A percentile compares a stretch with the other conserved stretches of the same genome.
Evolutionary conservation across 345 rosid genomes (phyloP).

Genomic region (Eucalyptus cloeziana): DNA sequence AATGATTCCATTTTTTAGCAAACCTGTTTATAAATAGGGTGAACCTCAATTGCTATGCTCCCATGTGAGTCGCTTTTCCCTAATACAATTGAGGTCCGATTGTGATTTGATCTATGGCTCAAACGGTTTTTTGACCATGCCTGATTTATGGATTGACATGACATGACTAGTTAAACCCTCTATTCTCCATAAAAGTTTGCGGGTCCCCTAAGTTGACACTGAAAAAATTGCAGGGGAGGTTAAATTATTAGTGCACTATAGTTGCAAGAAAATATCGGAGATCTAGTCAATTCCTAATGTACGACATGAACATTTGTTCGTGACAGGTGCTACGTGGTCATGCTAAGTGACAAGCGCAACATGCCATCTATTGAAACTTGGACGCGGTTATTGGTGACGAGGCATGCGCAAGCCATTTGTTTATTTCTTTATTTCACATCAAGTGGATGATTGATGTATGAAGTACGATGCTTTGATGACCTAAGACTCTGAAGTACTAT

Average conservation of each 20-base stretch:
- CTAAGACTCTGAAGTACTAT: neutral
- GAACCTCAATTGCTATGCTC: neutral
- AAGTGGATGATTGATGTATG: neutral
- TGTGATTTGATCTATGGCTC: rapidly evolving
- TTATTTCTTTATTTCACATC: neutral
- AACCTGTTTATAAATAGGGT: neutral
- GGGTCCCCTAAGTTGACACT: neutral
- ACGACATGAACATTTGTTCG: neutral
- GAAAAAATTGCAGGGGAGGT: neutral
- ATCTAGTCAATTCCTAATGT: neutral
- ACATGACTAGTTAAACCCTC: neutral
- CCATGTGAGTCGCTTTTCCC: neutral
- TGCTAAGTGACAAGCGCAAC: neutral
- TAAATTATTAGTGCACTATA: neutral
- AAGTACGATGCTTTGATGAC: neutral
- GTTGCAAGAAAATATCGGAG: neutral
- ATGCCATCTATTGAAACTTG: neutral
- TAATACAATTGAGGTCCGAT: neutral
- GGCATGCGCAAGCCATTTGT: neutral
- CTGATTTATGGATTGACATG: neutral
- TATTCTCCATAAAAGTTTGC: neutral
- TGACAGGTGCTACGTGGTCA: neutral
- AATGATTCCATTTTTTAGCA: neutral
- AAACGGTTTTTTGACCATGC: neutral
- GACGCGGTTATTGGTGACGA: neutral